Base-by-base conservation (phyloP, 148 eudicot species). In the Hydrangea macrophylla region DNA sequence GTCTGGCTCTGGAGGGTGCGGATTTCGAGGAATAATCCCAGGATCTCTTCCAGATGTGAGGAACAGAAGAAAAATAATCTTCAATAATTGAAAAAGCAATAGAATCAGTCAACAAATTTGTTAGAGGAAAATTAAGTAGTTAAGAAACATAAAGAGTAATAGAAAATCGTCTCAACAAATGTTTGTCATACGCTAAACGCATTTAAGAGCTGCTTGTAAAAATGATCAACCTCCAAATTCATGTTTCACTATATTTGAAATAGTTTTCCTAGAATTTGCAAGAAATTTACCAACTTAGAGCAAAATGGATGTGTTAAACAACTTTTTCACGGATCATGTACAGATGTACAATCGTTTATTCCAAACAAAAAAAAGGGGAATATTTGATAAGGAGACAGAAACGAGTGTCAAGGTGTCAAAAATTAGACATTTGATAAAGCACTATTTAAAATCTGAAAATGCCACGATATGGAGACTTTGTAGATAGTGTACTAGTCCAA, bases 11-110 rank as follows among this genome's bases (percentile, higher is more conserved):
- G 82, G 82, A 62, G 79, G 82, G 39, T 62, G 70, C n/a, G 70
- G 15, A 71, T 73, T 79, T 42, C 82, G 75, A 33, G 82, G 82
- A 54, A 79, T 51, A 36, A 79, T 79, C 7, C 82, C 79, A 28
- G 82, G 79, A 65, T 79, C 78, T 51, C 66, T 74, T 60, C 66
- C 78, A 24, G 82, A 70, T 3, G 79, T 79, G 48, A 74, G 68
- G 11, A 74, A 20, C 4, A 79, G 76, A 55, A 79, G 76, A 48
- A 65, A 31, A 27, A 78, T 35, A 22, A 70, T 57, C 81, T 78
- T 39, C 55, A 59, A 32, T 33, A 51, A 22, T 53, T 51, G 20
- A 54, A n/a, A 50, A 48, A 54, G 9, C 24, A 20, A 51, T 37
- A 54, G 53, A 56, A 25, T 68, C 23, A 58, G 56, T 56, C 26